Base-by-base conservation (phyloP, 441 rosid genomes). In the Brassica hybrid region DNA sequence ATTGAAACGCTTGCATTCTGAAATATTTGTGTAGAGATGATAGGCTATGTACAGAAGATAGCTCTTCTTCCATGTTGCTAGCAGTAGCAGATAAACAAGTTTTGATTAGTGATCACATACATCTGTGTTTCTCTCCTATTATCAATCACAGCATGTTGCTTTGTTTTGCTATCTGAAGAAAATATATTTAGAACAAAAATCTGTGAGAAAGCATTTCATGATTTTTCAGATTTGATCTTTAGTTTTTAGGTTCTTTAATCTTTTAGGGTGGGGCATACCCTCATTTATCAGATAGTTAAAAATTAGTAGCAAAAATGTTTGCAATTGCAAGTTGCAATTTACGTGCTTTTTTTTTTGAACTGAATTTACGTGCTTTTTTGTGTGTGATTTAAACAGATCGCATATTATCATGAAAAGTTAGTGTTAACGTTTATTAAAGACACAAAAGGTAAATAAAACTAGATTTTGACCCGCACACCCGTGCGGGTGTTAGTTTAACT, bases 11-110 rank as follows among this genome's bases (percentile, higher is more conserved):
- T 64, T 36, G 65, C 2, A 3, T 52, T 60, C 9, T 65, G 19
- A 23, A 19, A 60, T 60, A 76, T n/a, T 58, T 71, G 64, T 76
- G 74, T 60, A 32, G 73, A 45, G 63, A 75, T 43, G n/a, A n/a
- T n/a, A 52, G 30, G 73, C 73, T 75, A 76, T 76, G 79, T 69
- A 76, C 74, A 69, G 74, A 36, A 45, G 13, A 43, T 18, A 57
- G 68, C 62, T 69, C 13, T 69, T 68, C 7, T 69, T 56, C n/a
- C n/a, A 60, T 61, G 41, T 62, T 76, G 30, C 43, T 50, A 70
- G 64, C 13, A 11, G n/a, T 52, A 48, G 69, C 69, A 19, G 25
- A 62, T n/a, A 14, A 62, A 63, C 71, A 63, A 69, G 75, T 76
- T 69, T 69, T 76, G 75, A 69, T 36, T 70, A 56, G 59, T 70